These are phyloP conservation scores for Eucalyptus cloeziana DNA, from an alignment of 345 rosid genomes.

Conservation along the genomic window DNA sequence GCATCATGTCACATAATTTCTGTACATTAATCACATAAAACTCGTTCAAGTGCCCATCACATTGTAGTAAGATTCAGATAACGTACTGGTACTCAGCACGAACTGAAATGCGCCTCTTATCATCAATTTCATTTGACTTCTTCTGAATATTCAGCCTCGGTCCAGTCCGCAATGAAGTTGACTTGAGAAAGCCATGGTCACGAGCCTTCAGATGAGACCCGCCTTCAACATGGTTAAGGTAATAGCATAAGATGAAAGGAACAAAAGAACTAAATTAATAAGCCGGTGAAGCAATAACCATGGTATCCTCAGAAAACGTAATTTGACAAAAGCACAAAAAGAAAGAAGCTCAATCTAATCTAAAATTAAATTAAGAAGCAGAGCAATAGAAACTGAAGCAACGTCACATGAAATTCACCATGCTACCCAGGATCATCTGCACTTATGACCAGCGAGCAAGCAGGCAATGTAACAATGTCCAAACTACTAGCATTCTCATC, in stretches of 20 bases:
- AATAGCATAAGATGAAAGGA: not conserved
- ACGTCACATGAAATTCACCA: not conserved
- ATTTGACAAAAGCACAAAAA: not conserved
- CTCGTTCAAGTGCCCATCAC: not conserved
- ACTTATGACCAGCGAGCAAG: not conserved
- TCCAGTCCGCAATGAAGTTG: slow-evolving; percentile 18
- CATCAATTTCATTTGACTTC: slow-evolving; percentile 12
- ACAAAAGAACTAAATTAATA: not conserved
- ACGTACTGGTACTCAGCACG: slow-evolving; percentile 50
- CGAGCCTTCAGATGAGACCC: not conserved
- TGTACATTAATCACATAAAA: not conserved
- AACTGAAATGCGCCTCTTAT: slow-evolving; percentile 25
- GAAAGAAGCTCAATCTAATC: not conserved
- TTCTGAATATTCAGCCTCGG: slow-evolving; percentile 21
- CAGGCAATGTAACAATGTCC: not conserved
- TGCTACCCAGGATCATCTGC: not conserved
- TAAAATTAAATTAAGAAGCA: not conserved
- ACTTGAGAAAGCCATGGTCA: slow-evolving; percentile 27
- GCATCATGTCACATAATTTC: not conserved
- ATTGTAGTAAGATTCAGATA: not conserved
- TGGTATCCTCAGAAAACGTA: not conserved
- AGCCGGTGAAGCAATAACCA: not conserved
- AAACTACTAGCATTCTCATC: not conserved
- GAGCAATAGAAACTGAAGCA: not conserved
- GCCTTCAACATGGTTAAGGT: not conserved